Conservation (phyloP, 257 asterid species). For the Solanum lycopersicoides region DNA sequence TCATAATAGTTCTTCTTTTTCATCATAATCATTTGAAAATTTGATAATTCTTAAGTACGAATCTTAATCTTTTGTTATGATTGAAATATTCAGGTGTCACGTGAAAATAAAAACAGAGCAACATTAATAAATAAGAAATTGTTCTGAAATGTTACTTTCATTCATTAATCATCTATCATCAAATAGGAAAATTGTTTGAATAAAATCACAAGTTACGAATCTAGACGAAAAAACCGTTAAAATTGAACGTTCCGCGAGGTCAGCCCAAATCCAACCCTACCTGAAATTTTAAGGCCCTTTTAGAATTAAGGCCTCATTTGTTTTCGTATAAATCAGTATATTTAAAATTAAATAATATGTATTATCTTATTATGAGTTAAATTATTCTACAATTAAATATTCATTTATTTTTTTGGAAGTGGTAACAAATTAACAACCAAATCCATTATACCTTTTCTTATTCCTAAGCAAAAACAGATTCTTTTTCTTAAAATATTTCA, state of each 20-base stretch:
- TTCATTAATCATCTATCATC: background rate
- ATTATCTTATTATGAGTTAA: background rate
- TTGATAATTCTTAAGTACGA: background rate
- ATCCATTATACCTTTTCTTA: background rate
- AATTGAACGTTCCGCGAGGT: background rate
- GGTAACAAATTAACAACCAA: background rate
- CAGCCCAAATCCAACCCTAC: background rate
- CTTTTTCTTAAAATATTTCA: background rate
- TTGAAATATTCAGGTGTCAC: background rate
- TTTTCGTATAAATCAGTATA: background rate
- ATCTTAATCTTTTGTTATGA: background rate
- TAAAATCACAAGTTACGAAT: background rate
- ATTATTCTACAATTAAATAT: background rate
- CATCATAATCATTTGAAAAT: background rate
- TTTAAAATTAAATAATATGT: background rate
- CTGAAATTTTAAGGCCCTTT: background rate
- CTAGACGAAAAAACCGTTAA: background rate
- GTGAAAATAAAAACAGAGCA: background rate
- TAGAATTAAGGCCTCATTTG: background rate
- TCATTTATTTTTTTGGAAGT: background rate
- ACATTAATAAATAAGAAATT: too few relatives aligned
- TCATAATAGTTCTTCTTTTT: background rate
- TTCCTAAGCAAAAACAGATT: background rate
- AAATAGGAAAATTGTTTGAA: background rate
- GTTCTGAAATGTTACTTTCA: background rate